Base-by-base conservation (phyloP, 805 yeast genomes). In the Candida caryicola region DNA sequence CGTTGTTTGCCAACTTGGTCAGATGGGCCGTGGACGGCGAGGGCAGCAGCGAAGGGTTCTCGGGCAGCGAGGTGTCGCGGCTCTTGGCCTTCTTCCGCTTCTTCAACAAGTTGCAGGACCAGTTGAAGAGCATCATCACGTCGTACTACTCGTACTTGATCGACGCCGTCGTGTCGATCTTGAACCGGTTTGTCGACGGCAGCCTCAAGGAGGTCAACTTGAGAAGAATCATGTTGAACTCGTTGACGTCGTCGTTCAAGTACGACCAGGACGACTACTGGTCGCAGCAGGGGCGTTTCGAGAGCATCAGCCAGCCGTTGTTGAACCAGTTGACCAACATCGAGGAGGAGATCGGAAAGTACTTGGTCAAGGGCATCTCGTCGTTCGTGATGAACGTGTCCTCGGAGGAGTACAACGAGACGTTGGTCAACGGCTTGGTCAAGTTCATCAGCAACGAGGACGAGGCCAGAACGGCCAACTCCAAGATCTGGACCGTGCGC, bases 251-350 rank as follows among this genome's bases (percentile, higher is more conserved):
- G 1, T 84, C 96, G 1, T 89, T 93, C 69, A 85, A 82, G 53
- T 83, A 81, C 54, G 97, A 91, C 55, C 86, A 82, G 55, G 95
- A 85, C 51, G 99, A 93, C 54, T 93, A 86, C 66, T 93, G 99
- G 99, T 82, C 85, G 41, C 79, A 88, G 31, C 83, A 82, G 36
- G 77, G 88, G 17, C 78, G 99, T 57, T 93, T 88, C 57, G 95
- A 85, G 28, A 64, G 78, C 36, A 73, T 89, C 17, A 74, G 82
- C 12, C 71, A 62, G 27, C 74, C 84, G 3, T 71, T 93, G 45
- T 66, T 85, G 41, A 64, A 64, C 17, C 96, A 89, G 66, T 67
- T 90, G 46, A 52, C 64, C 5, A 77, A 73, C 51, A 74, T 87
- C 44, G 95, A 87, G 50, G 82, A 79, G 47, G 62, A 77, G 10